A percentile compares a stretch with the other conserved stretches of the same genome.
Evolutionary conservation across 345 rosid genomes (phyloP).

Genomic region (Citropsis articulata): DNA sequence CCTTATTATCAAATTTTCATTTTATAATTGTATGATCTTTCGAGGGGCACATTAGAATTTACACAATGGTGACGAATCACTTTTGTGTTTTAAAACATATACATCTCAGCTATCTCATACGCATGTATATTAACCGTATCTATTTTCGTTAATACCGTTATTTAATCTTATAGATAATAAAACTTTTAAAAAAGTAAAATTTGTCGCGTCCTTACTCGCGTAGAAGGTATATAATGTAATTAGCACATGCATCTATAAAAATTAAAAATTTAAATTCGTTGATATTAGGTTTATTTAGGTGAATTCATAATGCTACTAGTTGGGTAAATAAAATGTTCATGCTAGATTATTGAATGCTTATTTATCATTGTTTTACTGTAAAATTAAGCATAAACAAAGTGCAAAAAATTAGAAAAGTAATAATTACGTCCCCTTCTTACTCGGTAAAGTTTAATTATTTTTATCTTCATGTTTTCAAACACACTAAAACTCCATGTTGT

Average conservation of each 20-base stretch:
- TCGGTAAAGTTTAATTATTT: too few species aligned
- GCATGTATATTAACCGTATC: neutral
- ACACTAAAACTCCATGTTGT: too few species aligned
- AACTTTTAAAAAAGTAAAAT: neutral
- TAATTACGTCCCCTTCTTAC: neutral
- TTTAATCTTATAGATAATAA: neutral
- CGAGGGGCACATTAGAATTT: neutral
- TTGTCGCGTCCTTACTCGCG: neutral
- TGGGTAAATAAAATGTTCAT: neutral
- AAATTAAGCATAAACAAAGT: neutral
- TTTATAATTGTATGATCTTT: neutral
- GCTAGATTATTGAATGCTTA: too few species aligned
- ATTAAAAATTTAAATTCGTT: too few species aligned
- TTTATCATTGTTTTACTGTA: too few species aligned
- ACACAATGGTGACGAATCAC: neutral
- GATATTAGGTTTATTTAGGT: neutral
- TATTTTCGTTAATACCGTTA: neutral
- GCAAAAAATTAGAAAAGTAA: neutral
- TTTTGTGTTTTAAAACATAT: neutral
- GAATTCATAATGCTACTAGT: neutral
- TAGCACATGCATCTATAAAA: too few species aligned
- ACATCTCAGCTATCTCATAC: too few species aligned
- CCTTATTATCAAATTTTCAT: neutral
- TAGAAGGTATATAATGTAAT: neutral
- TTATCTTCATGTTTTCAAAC: too few species aligned